A percentile compares a stretch with the other conserved stretches of the same genome.
phyloP scores from a whole-genome alignment of 495 filamentous ascomycete species.

The Corynascus novoguineensis region DNA sequence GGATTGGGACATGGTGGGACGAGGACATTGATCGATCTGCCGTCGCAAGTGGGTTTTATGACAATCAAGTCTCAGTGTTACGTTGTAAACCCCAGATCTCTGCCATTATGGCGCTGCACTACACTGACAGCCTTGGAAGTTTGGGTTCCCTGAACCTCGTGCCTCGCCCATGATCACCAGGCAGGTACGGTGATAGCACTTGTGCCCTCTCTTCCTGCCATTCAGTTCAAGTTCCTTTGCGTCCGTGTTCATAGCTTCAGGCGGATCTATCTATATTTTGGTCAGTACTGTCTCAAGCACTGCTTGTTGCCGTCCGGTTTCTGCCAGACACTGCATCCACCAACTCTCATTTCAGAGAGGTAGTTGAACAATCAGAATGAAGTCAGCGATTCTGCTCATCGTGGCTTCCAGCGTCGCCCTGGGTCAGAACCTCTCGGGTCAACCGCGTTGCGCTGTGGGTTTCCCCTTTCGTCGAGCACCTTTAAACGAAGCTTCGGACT shows the following conservation, averaged over 20 bases:
- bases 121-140: too few relatives aligned
- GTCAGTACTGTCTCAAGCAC: too few relatives aligned
- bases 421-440: conserved; percentile 31
- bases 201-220: not conserved
- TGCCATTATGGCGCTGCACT: too few relatives aligned
- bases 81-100: too few relatives aligned
- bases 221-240: not conserved
- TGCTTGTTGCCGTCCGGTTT: too few relatives aligned
- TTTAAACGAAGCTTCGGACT: not conserved
- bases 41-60: too few relatives aligned
- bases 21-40: too few relatives aligned
- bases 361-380: conserved; percentile 24
- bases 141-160: too few relatives aligned
- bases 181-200: not conserved
- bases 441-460: conserved; percentile 36
- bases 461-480: not conserved
- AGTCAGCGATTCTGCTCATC: conserved; percentile 23
- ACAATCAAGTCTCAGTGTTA: too few relatives aligned
- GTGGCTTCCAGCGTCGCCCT: conserved; percentile 17
- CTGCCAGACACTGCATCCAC: not conserved
- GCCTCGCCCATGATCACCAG: not conserved
- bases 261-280: too few relatives aligned
- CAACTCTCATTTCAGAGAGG: not conserved
- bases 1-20: too few relatives aligned
- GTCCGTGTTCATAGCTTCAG: not conserved